phyloP scores from a whole-genome alignment of 768 basidiomycete genomes.

The Kwoniella europaea region DNA sequence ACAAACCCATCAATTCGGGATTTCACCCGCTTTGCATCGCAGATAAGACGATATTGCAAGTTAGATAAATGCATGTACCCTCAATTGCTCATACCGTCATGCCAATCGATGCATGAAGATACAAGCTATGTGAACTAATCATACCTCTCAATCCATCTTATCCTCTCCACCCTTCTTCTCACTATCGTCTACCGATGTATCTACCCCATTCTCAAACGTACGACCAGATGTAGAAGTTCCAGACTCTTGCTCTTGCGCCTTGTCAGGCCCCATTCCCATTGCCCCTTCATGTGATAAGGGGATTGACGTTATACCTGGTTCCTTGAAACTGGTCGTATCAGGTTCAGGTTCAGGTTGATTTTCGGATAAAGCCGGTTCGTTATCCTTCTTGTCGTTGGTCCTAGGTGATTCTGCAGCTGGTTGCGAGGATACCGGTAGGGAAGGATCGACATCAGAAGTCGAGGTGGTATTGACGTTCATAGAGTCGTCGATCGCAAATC shows the following conservation, averaged over 20 bases:
- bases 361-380: conserved; percentile 7
- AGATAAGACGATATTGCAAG: background rate
- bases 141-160: background rate
- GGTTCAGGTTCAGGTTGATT: background rate
- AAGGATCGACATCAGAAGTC: too few species aligned
- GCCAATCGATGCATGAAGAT: background rate
- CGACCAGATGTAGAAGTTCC: background rate
- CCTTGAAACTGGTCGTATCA: background rate
- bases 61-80: too few species aligned
- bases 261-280: background rate
- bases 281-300: background rate
- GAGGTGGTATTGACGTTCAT: too few species aligned
- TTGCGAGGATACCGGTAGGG: background rate
- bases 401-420: background rate
- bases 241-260: background rate
- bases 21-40: background rate
- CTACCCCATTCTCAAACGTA: background rate
- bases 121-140: background rate
- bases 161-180: conserved; percentile 2
- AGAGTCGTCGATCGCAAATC: too few species aligned
- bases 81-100: too few species aligned
- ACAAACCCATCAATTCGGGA: background rate
- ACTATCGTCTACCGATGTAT: background rate
- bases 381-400: background rate
- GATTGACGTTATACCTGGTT: background rate